Percentiles rank a stretch among this genome's conserved stretches.
Conservation (phyloP, 495 filamentous ascomycete species). For the Penicillium cosmopolitanum region DNA sequence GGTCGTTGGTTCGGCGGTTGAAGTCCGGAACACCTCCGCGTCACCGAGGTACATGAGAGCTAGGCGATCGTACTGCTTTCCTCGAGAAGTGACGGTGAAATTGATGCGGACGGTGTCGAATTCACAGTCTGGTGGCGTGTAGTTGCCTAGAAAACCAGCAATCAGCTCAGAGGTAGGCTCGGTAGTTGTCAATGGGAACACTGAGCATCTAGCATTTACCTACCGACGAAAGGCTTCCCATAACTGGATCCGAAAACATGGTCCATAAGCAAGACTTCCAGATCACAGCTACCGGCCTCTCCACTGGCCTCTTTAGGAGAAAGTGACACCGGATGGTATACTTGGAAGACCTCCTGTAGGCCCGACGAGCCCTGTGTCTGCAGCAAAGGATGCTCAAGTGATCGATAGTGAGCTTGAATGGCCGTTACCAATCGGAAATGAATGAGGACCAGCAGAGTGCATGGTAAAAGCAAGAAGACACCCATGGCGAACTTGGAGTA, state of each 20-base stretch:
- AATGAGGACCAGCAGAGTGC: not conserved
- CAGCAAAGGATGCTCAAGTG: constrained; percentile 2
- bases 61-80: constrained; percentile 80
- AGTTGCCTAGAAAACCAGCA: constrained; percentile 54
- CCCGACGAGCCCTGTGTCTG: constrained; percentile 18
- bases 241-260: constrained; percentile 80
- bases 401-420: not conserved
- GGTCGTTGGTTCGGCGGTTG: constrained; percentile 78
- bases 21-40: constrained; percentile 82
- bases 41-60: constrained; percentile 81
- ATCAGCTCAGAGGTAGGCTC: not conserved
- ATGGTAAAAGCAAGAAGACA: constrained; percentile 7
- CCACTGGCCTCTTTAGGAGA: constrained; percentile 37
- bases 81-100: constrained; percentile 74
- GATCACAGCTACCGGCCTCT: constrained; percentile 43
- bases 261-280: constrained; percentile 62
- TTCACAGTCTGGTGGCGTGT: constrained; percentile 67
- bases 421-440: not conserved
- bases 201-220: constrained; percentile 22
- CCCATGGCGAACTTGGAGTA: not conserved
- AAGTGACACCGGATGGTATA: constrained; percentile 64
- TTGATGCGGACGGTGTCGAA: constrained; percentile 85
- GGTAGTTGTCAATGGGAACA: not conserved
- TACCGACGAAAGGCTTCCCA: constrained; percentile 76
- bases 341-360: constrained; percentile 64